Base-by-base conservation (phyloP, 805 yeast genomes). In the Wickerhamomyces mucosus region DNA sequence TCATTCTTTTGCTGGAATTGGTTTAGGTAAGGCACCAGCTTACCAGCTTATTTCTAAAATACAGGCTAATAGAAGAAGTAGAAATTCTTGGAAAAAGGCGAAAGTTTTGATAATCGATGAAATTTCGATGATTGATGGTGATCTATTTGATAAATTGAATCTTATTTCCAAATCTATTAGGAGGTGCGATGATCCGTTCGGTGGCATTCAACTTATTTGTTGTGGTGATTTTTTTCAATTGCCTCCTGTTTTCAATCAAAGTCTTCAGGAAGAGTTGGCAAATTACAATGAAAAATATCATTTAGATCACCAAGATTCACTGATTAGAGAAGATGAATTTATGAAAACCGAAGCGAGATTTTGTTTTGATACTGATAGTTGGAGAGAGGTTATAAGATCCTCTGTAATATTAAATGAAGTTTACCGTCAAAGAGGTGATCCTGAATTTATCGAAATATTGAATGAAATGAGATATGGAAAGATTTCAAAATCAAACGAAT, bases 151-250 rank as follows among this genome's bases (percentile, higher is more conserved):
- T 43, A 78, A 78, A 43, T 53, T 82, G 32, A 72, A 80, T 42
- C 57, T 52, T 17, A 67, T 82, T 29, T 88, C 81, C 0, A 63
- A 67, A 41, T 55, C 51, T 15, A 35, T 81, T 7, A 55, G 78
- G 21, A 56, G 55, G 28, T 62, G 49, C 34, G 46, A 53, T 8
- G 34, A 41, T 20, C 88, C 94, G 1, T 82, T 82, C 61, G 94
- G 94, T 16, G 92, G 92, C 0, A 75, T 82, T 15, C 94, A 82
- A 44, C 46, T 82, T 13, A 67, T 82, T 20, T 68, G 77, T 12
- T 76, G 84, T 58, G 94, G 94, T 7, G 94, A 82, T 51, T 82
- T 82, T 50, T 81, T 72, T 50, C 94, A 82, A 48, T 55, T 82
- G 27, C 94, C 94, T 0, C 94, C 94, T 0, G 84, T 78, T 7